Percentiles rank a stretch among this genome's conserved stretches.
Evolutionary conservation across 2,329 filamentous ascomycete species (phyloP).

Genomic region (Fusarium chlamydosporum): DNA sequence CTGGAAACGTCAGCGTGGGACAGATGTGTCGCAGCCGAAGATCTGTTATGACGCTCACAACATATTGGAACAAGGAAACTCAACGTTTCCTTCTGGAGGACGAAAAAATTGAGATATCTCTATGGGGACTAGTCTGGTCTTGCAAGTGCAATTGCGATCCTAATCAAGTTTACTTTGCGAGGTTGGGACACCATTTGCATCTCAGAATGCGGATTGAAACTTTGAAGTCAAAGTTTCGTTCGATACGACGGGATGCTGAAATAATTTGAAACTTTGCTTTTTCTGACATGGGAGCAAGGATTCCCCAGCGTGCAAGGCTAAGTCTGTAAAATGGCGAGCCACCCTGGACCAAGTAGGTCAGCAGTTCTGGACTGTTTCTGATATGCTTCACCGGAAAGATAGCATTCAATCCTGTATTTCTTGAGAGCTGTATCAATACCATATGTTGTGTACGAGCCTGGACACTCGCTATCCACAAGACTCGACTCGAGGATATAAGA

Average conservation of each 20-base stretch:
- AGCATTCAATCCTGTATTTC: background rate
- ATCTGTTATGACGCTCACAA: constrained; percentile 37
- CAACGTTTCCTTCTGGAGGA: constrained; percentile 26
- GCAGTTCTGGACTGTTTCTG: constrained; percentile 22
- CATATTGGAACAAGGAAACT: constrained; percentile 30
- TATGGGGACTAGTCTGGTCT: constrained; percentile 43
- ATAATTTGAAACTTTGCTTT: constrained; percentile 38
- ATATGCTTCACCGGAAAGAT: constrained; percentile 19
- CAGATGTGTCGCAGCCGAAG: constrained; percentile 42
- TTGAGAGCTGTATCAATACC: background rate
- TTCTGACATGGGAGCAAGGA: constrained; percentile 38
- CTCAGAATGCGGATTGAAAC: constrained; percentile 8
- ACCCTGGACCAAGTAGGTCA: constrained; percentile 42
- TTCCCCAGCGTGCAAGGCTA: constrained; percentile 40
- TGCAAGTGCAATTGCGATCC: constrained; percentile 47
- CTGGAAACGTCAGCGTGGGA: constrained; percentile 40
- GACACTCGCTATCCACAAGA: background rate
- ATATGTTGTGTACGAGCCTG: background rate
- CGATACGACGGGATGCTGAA: constrained; percentile 16
- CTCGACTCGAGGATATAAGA: background rate
- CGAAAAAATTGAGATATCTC: constrained; percentile 27
- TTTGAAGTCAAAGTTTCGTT: constrained; percentile 31
- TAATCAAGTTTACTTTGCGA: constrained; percentile 48
- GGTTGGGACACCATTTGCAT: constrained; percentile 23
- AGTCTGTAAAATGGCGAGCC: constrained; percentile 37